Conservation (phyloP, 2,329 filamentous ascomycete genomes). For the Tolypocladium paradoxum region DNA sequence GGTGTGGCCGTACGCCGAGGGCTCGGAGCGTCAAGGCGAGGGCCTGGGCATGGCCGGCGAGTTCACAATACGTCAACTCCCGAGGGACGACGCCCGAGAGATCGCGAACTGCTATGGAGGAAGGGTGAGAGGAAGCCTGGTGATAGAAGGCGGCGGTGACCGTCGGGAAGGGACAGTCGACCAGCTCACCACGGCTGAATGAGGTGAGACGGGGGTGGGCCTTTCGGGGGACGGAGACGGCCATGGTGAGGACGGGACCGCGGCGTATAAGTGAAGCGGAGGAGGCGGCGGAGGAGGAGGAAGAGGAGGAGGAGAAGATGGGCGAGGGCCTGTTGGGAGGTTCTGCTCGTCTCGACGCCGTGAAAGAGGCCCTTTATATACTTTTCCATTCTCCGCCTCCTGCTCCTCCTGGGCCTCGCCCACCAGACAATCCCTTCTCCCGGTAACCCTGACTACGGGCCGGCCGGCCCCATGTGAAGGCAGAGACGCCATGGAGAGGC, state of each 20-base stretch:
- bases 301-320: background rate
- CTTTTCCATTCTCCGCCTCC: conserved; percentile 1
- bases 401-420: conserved; percentile 1
- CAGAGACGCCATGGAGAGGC: background rate
- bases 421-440: conserved; percentile 1
- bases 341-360: background rate
- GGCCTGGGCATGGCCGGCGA: conserved; percentile 29
- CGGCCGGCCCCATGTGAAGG: background rate
- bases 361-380: conserved; percentile 8
- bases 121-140: conserved; percentile 23
- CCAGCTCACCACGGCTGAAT: conserved; percentile 6
- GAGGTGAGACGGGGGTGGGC: conserved; percentile 1
- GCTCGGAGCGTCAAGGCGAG: conserved; percentile 27
- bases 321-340: background rate
- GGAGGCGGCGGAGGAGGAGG: background rate
- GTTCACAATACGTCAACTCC: conserved; percentile 32
- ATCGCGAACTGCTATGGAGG: conserved; percentile 27
- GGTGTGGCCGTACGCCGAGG: conserved; percentile 29
- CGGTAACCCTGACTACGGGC: conserved; percentile 4
- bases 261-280: background rate
- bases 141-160: conserved; percentile 27
- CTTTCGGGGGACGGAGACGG: conserved; percentile 3
- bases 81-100: conserved; percentile 15
- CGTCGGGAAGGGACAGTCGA: conserved; percentile 24
- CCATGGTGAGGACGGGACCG: conserved; percentile 3